phyloP scores from a whole-genome alignment of 352 stramenopile species.

The Globisporangium paddicum region DNA sequence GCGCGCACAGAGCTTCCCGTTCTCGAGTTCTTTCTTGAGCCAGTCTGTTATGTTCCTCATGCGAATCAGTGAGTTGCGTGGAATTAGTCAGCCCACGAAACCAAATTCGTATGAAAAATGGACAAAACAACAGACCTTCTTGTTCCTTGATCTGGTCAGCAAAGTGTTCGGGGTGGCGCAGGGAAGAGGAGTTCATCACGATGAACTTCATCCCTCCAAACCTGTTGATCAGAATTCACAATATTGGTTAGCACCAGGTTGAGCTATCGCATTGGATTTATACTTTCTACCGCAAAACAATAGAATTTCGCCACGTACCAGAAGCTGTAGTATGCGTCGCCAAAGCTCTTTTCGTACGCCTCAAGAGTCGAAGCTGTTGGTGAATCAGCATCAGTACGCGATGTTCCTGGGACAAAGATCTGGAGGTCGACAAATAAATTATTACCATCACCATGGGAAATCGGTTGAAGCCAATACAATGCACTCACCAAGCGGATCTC shows the following conservation, averaged over 20 bases:
- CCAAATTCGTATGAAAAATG: too few relatives aligned
- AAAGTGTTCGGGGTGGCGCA: conserved; percentile 24
- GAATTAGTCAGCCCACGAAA: too few relatives aligned
- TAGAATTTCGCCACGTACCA: conserved; percentile 29
- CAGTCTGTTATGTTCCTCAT: too few relatives aligned
- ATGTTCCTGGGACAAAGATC: conserved; percentile 51
- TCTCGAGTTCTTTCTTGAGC: conserved; percentile 71
- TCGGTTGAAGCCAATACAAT: neutral
- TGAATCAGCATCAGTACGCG: conserved; percentile 12
- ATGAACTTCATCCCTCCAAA: conserved; percentile 77
- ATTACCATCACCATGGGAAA: neutral
- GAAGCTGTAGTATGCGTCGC: conserved; percentile 68
- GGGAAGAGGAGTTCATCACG: conserved; percentile 55
- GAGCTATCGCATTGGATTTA: neutral
- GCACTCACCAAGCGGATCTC: conserved; percentile 52
- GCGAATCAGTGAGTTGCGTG: too few relatives aligned
- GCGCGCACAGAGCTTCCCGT: conserved; percentile 73
- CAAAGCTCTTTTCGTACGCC: conserved; percentile 50
- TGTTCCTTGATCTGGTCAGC: conserved; percentile 32
- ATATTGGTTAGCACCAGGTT: too few relatives aligned
- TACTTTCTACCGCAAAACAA: too few relatives aligned
- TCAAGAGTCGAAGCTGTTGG: conserved; percentile 10
- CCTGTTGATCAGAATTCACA: too few relatives aligned
- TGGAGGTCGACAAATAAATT: conserved; percentile 6
- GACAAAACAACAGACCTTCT: conserved; percentile 38